Conservation (phyloP, 768 basidiomycete genomes). For the Cyclocybe cylindracea region DNA sequence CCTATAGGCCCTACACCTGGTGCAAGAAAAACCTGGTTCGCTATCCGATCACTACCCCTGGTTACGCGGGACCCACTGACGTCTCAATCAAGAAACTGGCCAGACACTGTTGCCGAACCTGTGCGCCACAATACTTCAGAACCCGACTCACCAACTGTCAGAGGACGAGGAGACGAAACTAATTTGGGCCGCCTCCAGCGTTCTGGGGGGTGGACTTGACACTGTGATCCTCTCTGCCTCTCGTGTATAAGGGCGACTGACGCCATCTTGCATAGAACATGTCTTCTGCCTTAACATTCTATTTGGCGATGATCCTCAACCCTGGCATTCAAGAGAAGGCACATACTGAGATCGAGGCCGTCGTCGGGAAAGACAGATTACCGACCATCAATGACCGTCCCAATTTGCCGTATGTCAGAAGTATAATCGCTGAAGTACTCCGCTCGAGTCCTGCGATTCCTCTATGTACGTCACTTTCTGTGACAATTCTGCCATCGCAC, state of each 20-base stretch:
- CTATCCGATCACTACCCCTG: neutral
- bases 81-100: conserved; percentile 34
- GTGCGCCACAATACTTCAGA: conserved; percentile 30
- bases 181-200: conserved; percentile 34
- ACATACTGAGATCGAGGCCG: conserved; percentile 50
- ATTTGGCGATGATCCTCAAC: conserved; percentile 47
- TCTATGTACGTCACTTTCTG: conserved; percentile 27
- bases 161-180: conserved; percentile 35
- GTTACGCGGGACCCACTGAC: neutral
- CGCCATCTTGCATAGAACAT: conserved; percentile 32
- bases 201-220: conserved; percentile 19
- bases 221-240: conserved; percentile 6
- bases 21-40: conserved; percentile 47
- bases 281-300: conserved; percentile 43
- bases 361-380: conserved; percentile 37
- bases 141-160: conserved; percentile 27
- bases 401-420: conserved; percentile 50
- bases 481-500: neutral
- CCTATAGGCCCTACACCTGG: conserved; percentile 34
- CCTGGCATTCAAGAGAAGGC: conserved; percentile 48
- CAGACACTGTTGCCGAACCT: conserved; percentile 40
- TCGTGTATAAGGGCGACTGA: conserved; percentile 33
- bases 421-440: conserved; percentile 45
- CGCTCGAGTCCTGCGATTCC: conserved; percentile 48
- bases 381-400: conserved; percentile 41